A percentile compares a stretch with the other conserved stretches of the same genome.
Conservation (phyloP, 116 monocot genomes). For the Posidonia oceanica region DNA sequence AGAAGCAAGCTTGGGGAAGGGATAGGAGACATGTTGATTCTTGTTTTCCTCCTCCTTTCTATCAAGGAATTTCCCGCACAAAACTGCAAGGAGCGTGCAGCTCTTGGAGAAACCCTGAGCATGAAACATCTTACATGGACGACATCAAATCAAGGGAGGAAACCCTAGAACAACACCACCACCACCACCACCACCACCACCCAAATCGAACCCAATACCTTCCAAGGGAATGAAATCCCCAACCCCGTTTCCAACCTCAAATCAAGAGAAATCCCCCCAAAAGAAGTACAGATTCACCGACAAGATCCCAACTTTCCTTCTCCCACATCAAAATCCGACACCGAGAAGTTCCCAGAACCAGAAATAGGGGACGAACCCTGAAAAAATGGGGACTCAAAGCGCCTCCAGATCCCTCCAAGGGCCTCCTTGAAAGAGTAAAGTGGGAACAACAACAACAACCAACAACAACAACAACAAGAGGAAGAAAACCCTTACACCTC, state of each 20-base stretch:
- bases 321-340: not conserved
- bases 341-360: not conserved
- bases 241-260: not conserved
- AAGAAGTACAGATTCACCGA: not conserved
- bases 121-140: constrained; percentile 43
- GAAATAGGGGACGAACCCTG: not conserved
- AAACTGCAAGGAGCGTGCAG: constrained; percentile 60
- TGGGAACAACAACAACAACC: not conserved
- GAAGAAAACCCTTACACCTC: constrained; percentile 1
- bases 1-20: constrained; percentile 56
- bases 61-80: constrained; percentile 42
- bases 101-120: constrained; percentile 25
- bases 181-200: constrained; percentile 4
- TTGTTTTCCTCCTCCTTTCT: constrained; percentile 4
- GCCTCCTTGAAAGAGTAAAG: constrained; percentile 2
- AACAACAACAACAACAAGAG: not conserved
- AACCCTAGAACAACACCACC: constrained; percentile 6
- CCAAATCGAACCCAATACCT: not conserved
- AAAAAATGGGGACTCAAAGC: not conserved
- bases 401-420: not conserved
- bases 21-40: constrained; percentile 15
- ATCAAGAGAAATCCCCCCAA: constrained; percentile 3
- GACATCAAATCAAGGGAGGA: not conserved
- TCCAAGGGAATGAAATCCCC: not conserved
- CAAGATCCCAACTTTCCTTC: constrained; percentile 4